Conservation (phyloP, 2,329 filamentous ascomycete genomes). For the Pseudogymnoascus sp. region DNA sequence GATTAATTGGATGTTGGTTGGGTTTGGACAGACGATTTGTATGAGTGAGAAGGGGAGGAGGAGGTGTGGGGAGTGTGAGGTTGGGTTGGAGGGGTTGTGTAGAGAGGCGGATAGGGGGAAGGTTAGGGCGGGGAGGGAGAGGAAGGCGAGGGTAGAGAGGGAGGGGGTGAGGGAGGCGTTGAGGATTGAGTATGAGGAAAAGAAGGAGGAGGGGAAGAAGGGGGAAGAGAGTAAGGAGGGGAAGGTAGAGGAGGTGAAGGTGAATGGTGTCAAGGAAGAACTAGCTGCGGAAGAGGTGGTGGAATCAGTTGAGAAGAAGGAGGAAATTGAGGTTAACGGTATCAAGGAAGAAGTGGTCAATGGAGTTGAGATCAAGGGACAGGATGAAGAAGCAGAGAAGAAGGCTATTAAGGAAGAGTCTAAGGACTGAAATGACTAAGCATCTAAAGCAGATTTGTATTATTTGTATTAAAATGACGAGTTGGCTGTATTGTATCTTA, state of each 20-base stretch:
- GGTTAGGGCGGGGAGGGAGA: slow-evolving; percentile 49
- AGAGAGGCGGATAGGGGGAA: slow-evolving; percentile 60
- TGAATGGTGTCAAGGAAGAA: neutral
- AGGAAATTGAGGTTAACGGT: neutral
- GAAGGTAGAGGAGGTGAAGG: slow-evolving; percentile 19
- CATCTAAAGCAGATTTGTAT: neutral
- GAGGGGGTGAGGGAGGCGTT: slow-evolving; percentile 24
- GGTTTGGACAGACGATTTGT: slow-evolving; percentile 64
- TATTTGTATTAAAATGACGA: neutral
- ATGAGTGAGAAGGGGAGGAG: slow-evolving; percentile 27
- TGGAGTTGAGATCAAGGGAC: neutral
- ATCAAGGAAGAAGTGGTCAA: neutral
- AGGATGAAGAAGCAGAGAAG: neutral
- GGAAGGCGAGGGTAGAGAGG: slow-evolving; percentile 35
- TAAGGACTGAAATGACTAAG: neutral
- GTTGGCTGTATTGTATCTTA: too few relatives aligned
- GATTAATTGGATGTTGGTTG: slow-evolving; percentile 67
- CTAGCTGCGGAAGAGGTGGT: neutral
- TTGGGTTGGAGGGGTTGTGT: slow-evolving; percentile 71
- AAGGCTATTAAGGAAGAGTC: neutral
- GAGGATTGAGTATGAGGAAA: slow-evolving; percentile 15
- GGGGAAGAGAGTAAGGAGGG: slow-evolving; percentile 25
- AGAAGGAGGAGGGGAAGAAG: slow-evolving; percentile 29
- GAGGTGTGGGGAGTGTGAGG: slow-evolving; percentile 76
- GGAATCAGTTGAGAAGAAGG: neutral